Evolutionary conservation across 495 filamentous ascomycete genomes (phyloP).

Genomic region (Diplogelasinospora grovesii): DNA sequence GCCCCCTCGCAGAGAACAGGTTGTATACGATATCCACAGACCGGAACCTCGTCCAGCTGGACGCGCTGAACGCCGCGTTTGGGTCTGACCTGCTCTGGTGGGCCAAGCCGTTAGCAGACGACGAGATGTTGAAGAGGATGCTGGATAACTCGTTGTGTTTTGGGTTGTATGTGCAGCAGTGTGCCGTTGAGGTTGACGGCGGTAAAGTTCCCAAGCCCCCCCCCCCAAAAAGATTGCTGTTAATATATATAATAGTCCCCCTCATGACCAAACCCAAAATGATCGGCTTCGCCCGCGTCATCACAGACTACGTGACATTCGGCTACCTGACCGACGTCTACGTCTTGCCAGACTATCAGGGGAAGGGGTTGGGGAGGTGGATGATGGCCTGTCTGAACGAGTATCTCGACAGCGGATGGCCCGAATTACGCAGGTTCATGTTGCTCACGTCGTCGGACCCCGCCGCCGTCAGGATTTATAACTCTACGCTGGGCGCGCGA

Average conservation of each 20-base stretch:
- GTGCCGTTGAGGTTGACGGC: no score
- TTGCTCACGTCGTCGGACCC: constrained; percentile 38
- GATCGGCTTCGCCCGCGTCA: constrained; percentile 55
- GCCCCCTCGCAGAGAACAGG: constrained; percentile 9
- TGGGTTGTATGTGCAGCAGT: constrained; percentile 45
- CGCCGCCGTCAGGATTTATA: constrained; percentile 38
- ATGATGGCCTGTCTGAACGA: constrained; percentile 54
- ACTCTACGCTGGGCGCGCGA: constrained; percentile 38
- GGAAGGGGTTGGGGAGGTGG: constrained; percentile 57
- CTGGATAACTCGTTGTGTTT: constrained; percentile 50
- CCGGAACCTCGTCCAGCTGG: constrained; percentile 37
- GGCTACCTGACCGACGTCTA: constrained; percentile 69
- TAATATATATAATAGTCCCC: no score
- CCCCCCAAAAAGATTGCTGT: no score
- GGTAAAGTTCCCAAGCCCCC: no score
- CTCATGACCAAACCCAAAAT: constrained; percentile 26
- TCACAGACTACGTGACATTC: constrained; percentile 60
- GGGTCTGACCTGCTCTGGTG: constrained; percentile 50
- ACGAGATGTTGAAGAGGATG: constrained; percentile 34
- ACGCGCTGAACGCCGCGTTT: constrained; percentile 45
- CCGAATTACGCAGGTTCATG: constrained; percentile 49
- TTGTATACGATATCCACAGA: constrained; percentile 47
- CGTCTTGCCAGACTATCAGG: constrained; percentile 47
- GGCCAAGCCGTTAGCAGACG: constrained; percentile 36
- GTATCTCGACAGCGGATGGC: constrained; percentile 45